Base-by-base conservation (phyloP, 2,329 filamentous ascomycete species). In the Cercospora nicotianae region DNA sequence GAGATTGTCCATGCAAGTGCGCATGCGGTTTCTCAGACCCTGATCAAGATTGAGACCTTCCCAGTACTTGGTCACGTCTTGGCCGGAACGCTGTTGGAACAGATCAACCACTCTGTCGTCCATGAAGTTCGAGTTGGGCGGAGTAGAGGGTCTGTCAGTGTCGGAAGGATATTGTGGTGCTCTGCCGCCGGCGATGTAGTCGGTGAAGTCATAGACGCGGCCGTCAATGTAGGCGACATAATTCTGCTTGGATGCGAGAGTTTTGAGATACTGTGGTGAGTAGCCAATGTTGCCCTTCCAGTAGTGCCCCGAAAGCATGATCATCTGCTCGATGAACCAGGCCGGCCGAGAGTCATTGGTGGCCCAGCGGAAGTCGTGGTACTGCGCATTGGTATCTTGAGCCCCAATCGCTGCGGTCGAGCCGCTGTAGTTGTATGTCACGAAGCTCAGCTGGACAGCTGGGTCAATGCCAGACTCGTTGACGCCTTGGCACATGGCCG, bases 241-340 rank as follows among this genome's bases (percentile, higher is more conserved):
- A 31, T 86, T 85, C 45, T 73, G 64, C 68, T 76, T 76, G 57
- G 70, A 63, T 16, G 69, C 7, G 87, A 97, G 84, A 0, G 86
- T 92, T 72, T 86, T 85, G 63, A 99, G 85, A 75, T 95, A 96
- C 69, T 91, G 76, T 0, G 90, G 81, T 9, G 91, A 92, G 79
- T 93, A 99, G 28, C 93, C 95, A 61, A 99, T 84, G 70, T 89
- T 90, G 60, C 95, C 95, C 79, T 96, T 96, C 80, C 91, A 90
- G 84, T 91, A 98, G 72, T 89, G 90, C 33, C 87, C 81, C 73
- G 90, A 91, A 63, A 99, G 82, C 78, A 89, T 88, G 33, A 89
- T 85, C 86, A 97, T 93, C 78, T 94, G 89, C 81, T 99, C 92
- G 66, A 86, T 90, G 81, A 94, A 98, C 95, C 95, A 99, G 77